Percentiles rank a stretch among this genome's conserved stretches.
Conservation (phyloP, 352 stramenopile species). For the Globisporangium apiculatum region DNA sequence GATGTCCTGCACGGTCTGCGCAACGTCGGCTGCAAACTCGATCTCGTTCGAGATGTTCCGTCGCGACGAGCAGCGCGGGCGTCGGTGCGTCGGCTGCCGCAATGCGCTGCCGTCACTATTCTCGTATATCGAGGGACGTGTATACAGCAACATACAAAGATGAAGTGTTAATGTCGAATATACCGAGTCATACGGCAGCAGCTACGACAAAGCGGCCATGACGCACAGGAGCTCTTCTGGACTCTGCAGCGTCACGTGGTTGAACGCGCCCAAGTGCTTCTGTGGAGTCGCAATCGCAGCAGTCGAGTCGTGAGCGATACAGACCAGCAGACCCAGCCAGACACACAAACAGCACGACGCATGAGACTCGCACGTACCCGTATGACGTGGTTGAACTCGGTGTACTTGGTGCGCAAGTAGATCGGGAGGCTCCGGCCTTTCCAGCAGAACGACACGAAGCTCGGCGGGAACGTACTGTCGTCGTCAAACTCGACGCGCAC, state of each 20-base stretch:
- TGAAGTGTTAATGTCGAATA: not conserved
- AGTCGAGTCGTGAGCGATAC: not conserved
- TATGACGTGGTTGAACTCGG: conserved; percentile 87
- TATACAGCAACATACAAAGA: not conserved
- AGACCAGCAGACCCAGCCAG: no score
- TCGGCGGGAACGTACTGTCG: conserved; percentile 51
- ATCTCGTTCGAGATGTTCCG: conserved; percentile 78
- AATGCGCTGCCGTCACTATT: conserved; percentile 57
- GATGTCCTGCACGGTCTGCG: conserved; percentile 68
- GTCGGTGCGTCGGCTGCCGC: conserved; percentile 47
- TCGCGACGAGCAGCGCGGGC: conserved; percentile 59
- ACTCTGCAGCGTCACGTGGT: conserved; percentile 67
- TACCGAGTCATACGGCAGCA: not conserved
- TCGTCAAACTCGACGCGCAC: conserved; percentile 66
- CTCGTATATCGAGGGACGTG: not conserved
- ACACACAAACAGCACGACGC: no score
- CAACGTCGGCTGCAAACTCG: conserved; percentile 69
- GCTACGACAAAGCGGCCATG: not conserved
- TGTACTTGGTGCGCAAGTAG: conserved; percentile 81
- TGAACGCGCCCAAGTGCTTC: conserved; percentile 77
- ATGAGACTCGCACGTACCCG: conserved; percentile 26
- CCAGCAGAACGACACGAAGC: conserved; percentile 84
- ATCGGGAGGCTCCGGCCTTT: conserved; percentile 83
- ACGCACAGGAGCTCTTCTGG: conserved; percentile 72
- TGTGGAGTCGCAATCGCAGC: conserved; percentile 17